Percentiles rank a stretch among this genome's conserved stretches.
These are phyloP conservation scores for Hawksworthiomyces lignivorus DNA, from an alignment of 2,329 filamentous ascomycete genomes.

Conservation along the genomic window DNA sequence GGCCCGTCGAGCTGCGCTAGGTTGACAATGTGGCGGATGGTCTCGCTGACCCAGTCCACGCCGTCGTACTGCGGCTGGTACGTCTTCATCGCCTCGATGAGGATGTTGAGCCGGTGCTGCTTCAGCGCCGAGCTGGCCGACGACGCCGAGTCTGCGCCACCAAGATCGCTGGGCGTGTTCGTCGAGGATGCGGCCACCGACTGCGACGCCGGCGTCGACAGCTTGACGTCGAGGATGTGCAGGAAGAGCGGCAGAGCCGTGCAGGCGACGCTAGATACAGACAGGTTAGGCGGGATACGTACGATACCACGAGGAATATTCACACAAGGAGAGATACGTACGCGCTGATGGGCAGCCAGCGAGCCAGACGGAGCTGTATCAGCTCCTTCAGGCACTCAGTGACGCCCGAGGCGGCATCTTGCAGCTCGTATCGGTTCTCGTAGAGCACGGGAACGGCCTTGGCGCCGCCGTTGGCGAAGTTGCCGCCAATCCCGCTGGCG, in stretches of 20 bases:
- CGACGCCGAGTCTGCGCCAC: not conserved
- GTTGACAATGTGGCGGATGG: slow-evolving; percentile 15
- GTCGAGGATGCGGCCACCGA: not conserved
- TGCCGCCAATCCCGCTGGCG: slow-evolving; percentile 25
- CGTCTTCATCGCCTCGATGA: slow-evolving; percentile 17
- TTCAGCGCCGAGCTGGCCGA: slow-evolving; percentile 28
- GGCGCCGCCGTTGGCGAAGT: slow-evolving; percentile 9
- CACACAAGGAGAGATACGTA: not conserved
- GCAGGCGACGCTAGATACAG: slow-evolving; percentile 15
- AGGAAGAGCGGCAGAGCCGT: slow-evolving; percentile 15
- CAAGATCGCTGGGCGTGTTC: not conserved
- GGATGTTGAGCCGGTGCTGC: slow-evolving; percentile 27
- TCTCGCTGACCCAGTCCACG: slow-evolving; percentile 16
- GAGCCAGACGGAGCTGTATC: slow-evolving; percentile 15
- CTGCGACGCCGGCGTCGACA: slow-evolving; percentile 2
- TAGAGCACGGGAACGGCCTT: slow-evolving; percentile 6
- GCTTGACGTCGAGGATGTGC: slow-evolving; percentile 15
- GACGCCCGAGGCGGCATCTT: slow-evolving; percentile 13
- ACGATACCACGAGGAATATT: too few relatives aligned
- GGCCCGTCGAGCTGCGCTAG: slow-evolving; percentile 14
- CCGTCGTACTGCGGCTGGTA: slow-evolving; percentile 17
- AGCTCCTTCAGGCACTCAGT: slow-evolving; percentile 16
- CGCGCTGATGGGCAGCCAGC: slow-evolving; percentile 16
- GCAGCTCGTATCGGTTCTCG: slow-evolving; percentile 14
- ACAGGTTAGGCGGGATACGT: too few relatives aligned